Evolutionary conservation across 202 grass and related monocot species (phyloP), one percentile per base, ranked within the genome.

Genomic region (Carex arenaria): DNA sequence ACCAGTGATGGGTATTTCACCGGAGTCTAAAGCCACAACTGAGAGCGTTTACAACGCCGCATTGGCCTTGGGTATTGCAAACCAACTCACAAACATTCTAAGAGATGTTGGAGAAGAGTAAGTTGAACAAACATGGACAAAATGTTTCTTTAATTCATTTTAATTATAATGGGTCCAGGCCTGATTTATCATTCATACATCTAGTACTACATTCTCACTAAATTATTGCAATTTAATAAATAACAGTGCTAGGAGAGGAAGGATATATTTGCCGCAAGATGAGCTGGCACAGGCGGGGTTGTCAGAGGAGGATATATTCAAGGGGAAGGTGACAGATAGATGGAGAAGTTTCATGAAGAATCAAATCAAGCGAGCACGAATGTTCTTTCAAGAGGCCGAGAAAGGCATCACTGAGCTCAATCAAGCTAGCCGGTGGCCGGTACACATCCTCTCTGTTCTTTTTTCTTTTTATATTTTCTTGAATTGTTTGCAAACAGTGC

Each of bases 101-200:
- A 84, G 95, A 62, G 92, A 98, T 31, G 92, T 95, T 3, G 95
- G 92, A 47, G 95, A 98, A 89, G 95, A 98, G 95, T 95, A 89
- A 92, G 95, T 82, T 3, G 0, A 23, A 20, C 3, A 19, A 47
- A 31, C 15, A 22, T 23, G n/a, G 5, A 84, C 1, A 4, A 2
- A 0, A 31, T 20, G 10, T 32, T 12, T 45, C 53, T 18, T 38
- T 43, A 62, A 67, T 38, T 15, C 82, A 31, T 12, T 42, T 56
- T 0, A 19, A 17, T 3, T 9, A 26, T 26, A 7, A 23, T 9
- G 20, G n/a, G 7, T 23, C 9, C 60, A 62, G 11, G 20, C 26
- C 20, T 53, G 51, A 55, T 56, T 76, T 76, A 54, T 75, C 17
- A 18, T 31, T 32, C 12, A 31, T 56, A 32, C 26, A 76, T 76